Evolutionary conservation across 2,329 filamentous ascomycete genomes (phyloP).

Genomic region (Xylaria multiplex): DNA sequence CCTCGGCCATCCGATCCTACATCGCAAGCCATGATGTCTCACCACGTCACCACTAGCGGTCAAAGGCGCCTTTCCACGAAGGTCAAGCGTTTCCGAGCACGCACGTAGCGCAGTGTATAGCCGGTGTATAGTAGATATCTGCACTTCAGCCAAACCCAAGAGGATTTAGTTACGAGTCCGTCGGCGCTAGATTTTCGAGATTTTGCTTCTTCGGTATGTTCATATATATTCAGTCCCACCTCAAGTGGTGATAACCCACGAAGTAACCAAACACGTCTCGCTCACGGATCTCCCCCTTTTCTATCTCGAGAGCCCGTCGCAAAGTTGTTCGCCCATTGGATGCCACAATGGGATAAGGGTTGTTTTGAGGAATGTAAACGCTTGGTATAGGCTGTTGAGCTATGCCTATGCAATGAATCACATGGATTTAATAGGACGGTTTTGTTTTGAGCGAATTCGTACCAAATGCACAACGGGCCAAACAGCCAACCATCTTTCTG

Average conservation of each 20-base stretch:
- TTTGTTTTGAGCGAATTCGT: slow-evolving; percentile 28
- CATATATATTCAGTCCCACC: slow-evolving; percentile 19
- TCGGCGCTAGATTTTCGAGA: slow-evolving; percentile 5
- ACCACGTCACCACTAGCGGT: slow-evolving; percentile 35
- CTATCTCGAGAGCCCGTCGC: slow-evolving; percentile 21
- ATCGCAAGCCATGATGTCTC: slow-evolving; percentile 13
- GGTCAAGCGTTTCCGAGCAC: slow-evolving; percentile 25
- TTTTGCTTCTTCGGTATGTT: slow-evolving; percentile 20
- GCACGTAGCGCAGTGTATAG: slow-evolving; percentile 14
- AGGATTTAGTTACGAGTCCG: slow-evolving; percentile 15
- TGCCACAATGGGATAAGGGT: slow-evolving; percentile 15
- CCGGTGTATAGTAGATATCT: slow-evolving; percentile 7
- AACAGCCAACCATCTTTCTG: slow-evolving; percentile 19
- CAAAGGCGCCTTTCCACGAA: slow-evolving; percentile 20
- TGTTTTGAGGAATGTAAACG: slow-evolving; percentile 22
- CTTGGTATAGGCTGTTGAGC: slow-evolving; percentile 20
- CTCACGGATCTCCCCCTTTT: slow-evolving; percentile 36
- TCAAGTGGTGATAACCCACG: slow-evolving; percentile 12
- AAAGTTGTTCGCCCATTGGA: slow-evolving; percentile 23
- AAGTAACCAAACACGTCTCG: slow-evolving; percentile 24
- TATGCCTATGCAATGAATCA: slow-evolving; percentile 31
- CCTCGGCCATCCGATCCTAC: slow-evolving; percentile 1
- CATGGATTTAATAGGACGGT: slow-evolving; percentile 26
- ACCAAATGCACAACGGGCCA: slow-evolving; percentile 19
- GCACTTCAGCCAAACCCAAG: slow-evolving; percentile 11